Evolutionary conservation across 75 land plant genomes (phyloP), one percentile per base, ranked within the genome.

Genomic region (Picea sitchensis): DNA sequence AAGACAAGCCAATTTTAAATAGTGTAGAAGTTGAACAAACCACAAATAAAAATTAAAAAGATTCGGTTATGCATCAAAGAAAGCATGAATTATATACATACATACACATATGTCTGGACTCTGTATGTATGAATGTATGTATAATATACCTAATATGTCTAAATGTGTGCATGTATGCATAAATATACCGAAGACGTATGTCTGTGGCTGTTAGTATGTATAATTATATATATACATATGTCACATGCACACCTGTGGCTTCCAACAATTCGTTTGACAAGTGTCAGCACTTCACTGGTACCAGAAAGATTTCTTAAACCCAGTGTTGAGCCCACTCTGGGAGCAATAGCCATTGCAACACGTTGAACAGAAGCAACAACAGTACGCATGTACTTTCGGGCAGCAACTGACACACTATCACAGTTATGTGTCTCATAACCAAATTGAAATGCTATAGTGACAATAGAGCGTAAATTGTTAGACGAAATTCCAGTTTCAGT

Each of bases 341-440:
- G 78, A n/a, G 89, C 88, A 59, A 88, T 79, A 14, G 89, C 89
- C 88, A 85, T 86, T 18, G 89, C 88, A 36, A 88, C 77, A 31
- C 88, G 74, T 73, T 83, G 89, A 32, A 88, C 84, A 44, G 89
- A 86, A 36, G 84, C 89, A 54, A 88, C 79, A 20, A 88, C 88
- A 62, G 83, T 86, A 63, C 88, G 84, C 51, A 88, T 88, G 74
- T 88, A 88, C 63, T 86, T 89, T 20, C 85, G 89, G 17, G 89
- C 89, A 75, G 82, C 77, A 76, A 51, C 65, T 32, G 84, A 84
- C 44, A 87, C 88, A 65, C 65, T 64, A 21, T 88, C 89, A 63
- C 89, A 76, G 60, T 75, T 82, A 74, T 82, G 88, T 4, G 77
- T 76, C 57, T 88, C 89, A 78, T 74, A 88, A 17, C 82, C 73